Evolutionary conservation across 2,329 filamentous ascomycete genomes (phyloP), one percentile per base, ranked within the genome.

Genomic region (Pyricularia sp.): DNA sequence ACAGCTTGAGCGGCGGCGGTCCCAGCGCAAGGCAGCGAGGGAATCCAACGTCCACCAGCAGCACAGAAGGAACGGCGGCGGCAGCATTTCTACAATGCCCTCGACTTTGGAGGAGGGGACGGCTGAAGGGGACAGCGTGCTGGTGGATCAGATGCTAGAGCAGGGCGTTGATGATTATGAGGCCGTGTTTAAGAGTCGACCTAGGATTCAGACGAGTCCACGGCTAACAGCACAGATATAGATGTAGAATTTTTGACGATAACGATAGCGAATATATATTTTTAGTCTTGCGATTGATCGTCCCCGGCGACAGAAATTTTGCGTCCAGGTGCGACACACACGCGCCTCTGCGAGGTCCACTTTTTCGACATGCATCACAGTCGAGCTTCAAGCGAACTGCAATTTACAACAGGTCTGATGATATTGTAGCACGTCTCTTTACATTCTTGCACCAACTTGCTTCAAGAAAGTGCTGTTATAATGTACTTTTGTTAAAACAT

Each of bases 151-250:
- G 68, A 76, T 96, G 55, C 86, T 96, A 65, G 75, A 76, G 57
- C 74, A 70, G 31, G 81, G 81, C 19, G 82, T 87, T 65, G 87
- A 91, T 68, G 91, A 96, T 66, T 89, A 91, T 74, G 88, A 89
- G 66, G 88, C 88, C 30, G 88, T 96, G 1, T 97, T 97, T 73
- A 90, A 88, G 76, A 93, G 90, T 68, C 78, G 93, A 68, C 93
- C 93, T 0, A 89, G 87, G 74, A 85, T 97, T 69, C 87, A 88
- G 68, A 84, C 84, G 12, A 96, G 91, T 73, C 91, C 92, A 26
- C 30, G 35, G 57, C 19, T 53, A 33, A 40, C 53, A 16, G 53
- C 53, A 57, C 53, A 57, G 53, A 57, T 24, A 12, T 4, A 1
- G 7, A 57, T 2, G 3, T 24, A 13, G 24, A 26, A 26, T 57